Conservation (phyloP, 352 stramenopile species). For the Pythium sp. region DNA sequence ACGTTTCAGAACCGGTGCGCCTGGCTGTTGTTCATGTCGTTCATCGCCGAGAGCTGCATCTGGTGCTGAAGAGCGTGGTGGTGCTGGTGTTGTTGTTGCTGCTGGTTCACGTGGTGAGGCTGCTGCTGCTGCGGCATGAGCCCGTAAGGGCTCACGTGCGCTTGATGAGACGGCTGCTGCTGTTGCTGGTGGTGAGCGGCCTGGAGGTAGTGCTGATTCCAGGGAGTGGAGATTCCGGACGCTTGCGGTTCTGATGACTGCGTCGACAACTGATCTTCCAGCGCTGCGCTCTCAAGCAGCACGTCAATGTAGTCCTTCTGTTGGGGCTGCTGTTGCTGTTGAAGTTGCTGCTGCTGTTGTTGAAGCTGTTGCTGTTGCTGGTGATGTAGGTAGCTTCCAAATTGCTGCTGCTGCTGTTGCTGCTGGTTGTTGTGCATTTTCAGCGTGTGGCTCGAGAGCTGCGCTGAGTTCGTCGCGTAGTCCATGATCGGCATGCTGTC, state of each 20-base stretch:
- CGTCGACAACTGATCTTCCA: slow-evolving; percentile 44
- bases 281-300: slow-evolving; percentile 46
- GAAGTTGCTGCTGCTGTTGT: slow-evolving; percentile 5
- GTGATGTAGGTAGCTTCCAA: not conserved
- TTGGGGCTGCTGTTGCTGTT: slow-evolving; percentile 21
- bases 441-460: slow-evolving; percentile 11
- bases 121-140: slow-evolving; percentile 13
- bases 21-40: slow-evolving; percentile 22
- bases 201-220: slow-evolving; percentile 10
- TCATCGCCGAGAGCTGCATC: slow-evolving; percentile 33
- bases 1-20: slow-evolving; percentile 13
- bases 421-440: slow-evolving; percentile 28
- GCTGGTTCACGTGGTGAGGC: slow-evolving; percentile 5
- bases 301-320: slow-evolving; percentile 59
- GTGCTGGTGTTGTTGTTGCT: not conserved
- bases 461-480: slow-evolving; percentile 23
- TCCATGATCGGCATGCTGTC: slow-evolving; percentile 21
- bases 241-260: slow-evolving; percentile 27
- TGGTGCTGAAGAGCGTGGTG: slow-evolving; percentile 18
- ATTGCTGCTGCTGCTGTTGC: slow-evolving; percentile 8
- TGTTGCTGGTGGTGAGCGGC: not conserved
- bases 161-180: slow-evolving; percentile 6
- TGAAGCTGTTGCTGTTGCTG: slow-evolving; percentile 19
- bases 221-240: slow-evolving; percentile 12
- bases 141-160: slow-evolving; percentile 7